Conservation (phyloP, 768 basidiomycete species). For the Leccinum arenicola region DNA sequence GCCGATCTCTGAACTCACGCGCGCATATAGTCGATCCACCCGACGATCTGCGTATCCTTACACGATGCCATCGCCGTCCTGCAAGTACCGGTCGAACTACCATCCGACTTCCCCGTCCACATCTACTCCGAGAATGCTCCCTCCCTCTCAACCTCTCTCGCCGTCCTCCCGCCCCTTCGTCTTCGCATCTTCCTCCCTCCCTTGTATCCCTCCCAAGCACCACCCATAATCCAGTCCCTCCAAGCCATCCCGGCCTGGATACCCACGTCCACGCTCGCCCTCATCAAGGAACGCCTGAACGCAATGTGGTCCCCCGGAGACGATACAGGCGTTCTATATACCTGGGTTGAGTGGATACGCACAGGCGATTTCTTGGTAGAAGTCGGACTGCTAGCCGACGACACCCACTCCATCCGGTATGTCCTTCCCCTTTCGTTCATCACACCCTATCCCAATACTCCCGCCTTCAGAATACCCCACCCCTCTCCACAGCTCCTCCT, state of each 20-base stretch:
- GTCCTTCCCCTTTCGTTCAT: slow-evolving; percentile 32
- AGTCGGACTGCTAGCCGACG: slow-evolving; percentile 38
- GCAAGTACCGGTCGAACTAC: slow-evolving; percentile 66
- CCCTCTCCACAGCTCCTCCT: slow-evolving; percentile 53
- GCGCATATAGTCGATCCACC: slow-evolving; percentile 65
- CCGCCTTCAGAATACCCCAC: slow-evolving; percentile 41
- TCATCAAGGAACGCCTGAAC: slow-evolving; percentile 41
- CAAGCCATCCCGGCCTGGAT: slow-evolving; percentile 63
- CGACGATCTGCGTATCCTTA: slow-evolving; percentile 57
- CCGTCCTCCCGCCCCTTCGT: slow-evolving; percentile 61
- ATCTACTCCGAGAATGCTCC: slow-evolving; percentile 21
- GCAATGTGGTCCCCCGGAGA: slow-evolving; percentile 54
- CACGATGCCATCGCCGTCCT: slow-evolving; percentile 30
- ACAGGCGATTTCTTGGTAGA: slow-evolving; percentile 59
- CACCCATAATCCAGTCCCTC: slow-evolving; percentile 55
- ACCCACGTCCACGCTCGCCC: slow-evolving; percentile 28
- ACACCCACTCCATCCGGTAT: slow-evolving; percentile 31
- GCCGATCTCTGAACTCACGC: slow-evolving; percentile 8
- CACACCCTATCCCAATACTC: slow-evolving; percentile 1
- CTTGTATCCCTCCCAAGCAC: slow-evolving; percentile 50
- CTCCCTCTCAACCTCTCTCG: slow-evolving; percentile 31
- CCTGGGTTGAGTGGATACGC: slow-evolving; percentile 71
- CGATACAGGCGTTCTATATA: slow-evolving; percentile 55
- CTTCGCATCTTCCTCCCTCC: slow-evolving; percentile 53
- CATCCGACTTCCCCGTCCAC: slow-evolving; percentile 37